A percentile compares a stretch with the other conserved stretches of the same genome.
phyloP scores from a whole-genome alignment of 2,329 filamentous ascomycete genomes.

The Colletotrichum caudatum region DNA sequence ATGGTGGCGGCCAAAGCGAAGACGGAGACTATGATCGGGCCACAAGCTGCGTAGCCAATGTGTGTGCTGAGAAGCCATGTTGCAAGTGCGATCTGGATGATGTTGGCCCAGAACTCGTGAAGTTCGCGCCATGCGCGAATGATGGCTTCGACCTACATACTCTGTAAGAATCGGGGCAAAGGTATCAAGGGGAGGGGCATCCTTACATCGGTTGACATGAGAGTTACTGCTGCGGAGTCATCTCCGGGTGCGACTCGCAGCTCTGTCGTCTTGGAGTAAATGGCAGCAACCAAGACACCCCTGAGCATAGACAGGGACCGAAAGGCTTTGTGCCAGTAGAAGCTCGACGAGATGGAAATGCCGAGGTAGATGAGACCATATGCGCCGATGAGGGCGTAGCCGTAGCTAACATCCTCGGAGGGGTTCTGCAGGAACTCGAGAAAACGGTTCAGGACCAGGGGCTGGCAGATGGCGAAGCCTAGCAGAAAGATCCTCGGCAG shows the following conservation, averaged over 20 bases:
- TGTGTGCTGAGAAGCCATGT: slow-evolving; percentile 51
- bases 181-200: background rate
- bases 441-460: slow-evolving; percentile 51
- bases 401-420: slow-evolving; percentile 46
- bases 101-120: slow-evolving; percentile 54
- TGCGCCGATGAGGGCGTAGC: slow-evolving; percentile 57
- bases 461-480: slow-evolving; percentile 53
- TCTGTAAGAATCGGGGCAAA: background rate
- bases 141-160: slow-evolving; percentile 52
- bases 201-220: slow-evolving; percentile 50
- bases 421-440: slow-evolving; percentile 49
- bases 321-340: slow-evolving; percentile 44
- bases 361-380: slow-evolving; percentile 57
- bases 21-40: slow-evolving; percentile 50
- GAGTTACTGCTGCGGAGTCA: slow-evolving; percentile 45
- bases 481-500: slow-evolving; percentile 50
- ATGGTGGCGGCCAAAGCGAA: slow-evolving; percentile 47
- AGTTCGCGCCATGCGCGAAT: slow-evolving; percentile 51
- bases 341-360: slow-evolving; percentile 51
- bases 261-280: slow-evolving; percentile 46
- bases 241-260: slow-evolving; percentile 42
- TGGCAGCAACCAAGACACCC: slow-evolving; percentile 45
- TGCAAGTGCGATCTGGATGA: slow-evolving; percentile 51
- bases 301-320: slow-evolving; percentile 47
- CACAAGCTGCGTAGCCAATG: slow-evolving; percentile 51